A percentile compares a stretch with the other conserved stretches of the same genome.
Conservation (phyloP, 2,329 filamentous ascomycete genomes). For the Boeremia exigua region DNA sequence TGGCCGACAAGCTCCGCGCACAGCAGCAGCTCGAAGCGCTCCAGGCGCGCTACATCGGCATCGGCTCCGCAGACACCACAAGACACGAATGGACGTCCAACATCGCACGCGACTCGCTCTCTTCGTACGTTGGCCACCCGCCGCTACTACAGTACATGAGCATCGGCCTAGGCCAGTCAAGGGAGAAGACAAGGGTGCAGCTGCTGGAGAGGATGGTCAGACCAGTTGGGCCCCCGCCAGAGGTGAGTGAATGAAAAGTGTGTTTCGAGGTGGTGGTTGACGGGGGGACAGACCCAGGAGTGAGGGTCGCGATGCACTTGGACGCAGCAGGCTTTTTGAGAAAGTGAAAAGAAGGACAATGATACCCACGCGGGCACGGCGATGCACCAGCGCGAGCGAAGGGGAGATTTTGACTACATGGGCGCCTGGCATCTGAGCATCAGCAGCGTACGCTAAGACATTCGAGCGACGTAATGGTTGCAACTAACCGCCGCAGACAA, state of each 20-base stretch:
- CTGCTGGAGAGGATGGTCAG: constrained; percentile 78
- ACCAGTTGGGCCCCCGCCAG: constrained; percentile 70
- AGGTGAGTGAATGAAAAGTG: constrained; percentile 51
- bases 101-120: constrained; percentile 90
- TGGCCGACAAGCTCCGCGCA: constrained; percentile 96
- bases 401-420: neutral
- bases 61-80: constrained; percentile 93
- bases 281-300: constrained; percentile 4
- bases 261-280: neutral
- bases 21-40: constrained; percentile 97
- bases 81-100: constrained; percentile 98
- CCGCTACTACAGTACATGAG: constrained; percentile 87
- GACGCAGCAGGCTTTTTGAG: neutral
- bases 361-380: neutral
- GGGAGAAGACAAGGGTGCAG: constrained; percentile 77
- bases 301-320: neutral
- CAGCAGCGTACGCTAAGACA: neutral
- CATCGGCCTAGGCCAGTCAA: constrained; percentile 84
- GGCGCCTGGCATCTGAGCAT: neutral
- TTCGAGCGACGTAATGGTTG: neutral
- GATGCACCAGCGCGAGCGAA: neutral
- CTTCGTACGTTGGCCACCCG: constrained; percentile 87
- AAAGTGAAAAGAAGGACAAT: neutral
- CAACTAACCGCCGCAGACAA: neutral
- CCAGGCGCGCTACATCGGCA: constrained; percentile 94